Evolutionary conservation across 1,284 basidiomycete species (phyloP).

Genomic region (Ceratobasidium sp.): DNA sequence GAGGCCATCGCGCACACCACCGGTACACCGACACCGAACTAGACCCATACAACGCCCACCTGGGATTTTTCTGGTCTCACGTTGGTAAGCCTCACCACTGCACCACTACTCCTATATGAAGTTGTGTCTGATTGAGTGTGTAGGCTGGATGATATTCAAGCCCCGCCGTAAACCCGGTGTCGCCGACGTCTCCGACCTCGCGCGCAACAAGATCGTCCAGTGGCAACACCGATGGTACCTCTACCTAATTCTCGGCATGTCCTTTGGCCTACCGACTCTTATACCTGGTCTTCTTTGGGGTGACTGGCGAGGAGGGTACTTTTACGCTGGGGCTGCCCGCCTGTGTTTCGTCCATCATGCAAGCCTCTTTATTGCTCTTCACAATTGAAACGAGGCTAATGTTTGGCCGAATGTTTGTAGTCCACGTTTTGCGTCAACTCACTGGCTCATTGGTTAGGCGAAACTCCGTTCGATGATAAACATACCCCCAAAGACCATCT

Average conservation of each 20-base stretch:
- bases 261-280: conserved; percentile 76
- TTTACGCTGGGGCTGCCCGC: conserved; percentile 86
- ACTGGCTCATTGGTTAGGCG: conserved; percentile 93
- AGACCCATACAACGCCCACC: conserved; percentile 92
- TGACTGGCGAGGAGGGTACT: conserved; percentile 84
- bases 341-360: conserved; percentile 91
- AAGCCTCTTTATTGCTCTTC: conserved; percentile 52
- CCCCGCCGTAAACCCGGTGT: conserved; percentile 87
- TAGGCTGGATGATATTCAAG: conserved; percentile 90
- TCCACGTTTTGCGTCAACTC: conserved; percentile 97
- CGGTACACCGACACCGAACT: conserved; percentile 96
- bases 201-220: conserved; percentile 76
- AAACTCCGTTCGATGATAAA: conserved; percentile 93
- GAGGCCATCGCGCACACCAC: conserved; percentile 93
- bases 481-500: conserved; percentile 91
- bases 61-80: conserved; percentile 83
- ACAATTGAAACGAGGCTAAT: background rate
- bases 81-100: conserved; percentile 58
- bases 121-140: background rate
- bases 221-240: conserved; percentile 92
- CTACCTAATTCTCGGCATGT: conserved; percentile 75
- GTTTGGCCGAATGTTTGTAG: conserved; percentile 54
- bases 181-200: conserved; percentile 87
- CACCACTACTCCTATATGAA: background rate
- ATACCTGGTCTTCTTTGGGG: conserved; percentile 86